These are phyloP conservation scores for Cucurbita moschata DNA, from an alignment of 306 rosid genomes.

Conservation along the genomic window DNA sequence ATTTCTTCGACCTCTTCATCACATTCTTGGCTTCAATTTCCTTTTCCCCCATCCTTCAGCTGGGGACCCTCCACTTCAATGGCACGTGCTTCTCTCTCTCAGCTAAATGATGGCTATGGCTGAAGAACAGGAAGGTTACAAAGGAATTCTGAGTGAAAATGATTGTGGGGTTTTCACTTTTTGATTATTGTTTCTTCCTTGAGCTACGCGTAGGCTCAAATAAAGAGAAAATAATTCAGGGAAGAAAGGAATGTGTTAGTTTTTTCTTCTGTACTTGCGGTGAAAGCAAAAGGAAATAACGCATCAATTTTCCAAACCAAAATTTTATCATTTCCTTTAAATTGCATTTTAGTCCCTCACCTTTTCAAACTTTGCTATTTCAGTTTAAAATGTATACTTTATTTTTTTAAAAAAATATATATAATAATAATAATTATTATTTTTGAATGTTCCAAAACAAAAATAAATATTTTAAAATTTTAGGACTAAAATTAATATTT, in stretches of 20 bases:
- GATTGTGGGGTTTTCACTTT: neutral
- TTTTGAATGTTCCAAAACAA: too few species aligned
- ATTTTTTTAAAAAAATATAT: too few species aligned
- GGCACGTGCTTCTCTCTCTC: neutral
- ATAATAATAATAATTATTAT: too few species aligned
- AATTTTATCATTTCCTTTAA: too few species aligned
- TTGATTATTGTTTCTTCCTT: neutral
- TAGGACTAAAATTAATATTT: too few species aligned
- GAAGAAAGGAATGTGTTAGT: neutral
- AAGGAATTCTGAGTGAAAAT: neutral
- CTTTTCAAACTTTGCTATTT: too few species aligned
- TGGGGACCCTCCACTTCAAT: neutral
- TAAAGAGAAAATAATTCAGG: neutral
- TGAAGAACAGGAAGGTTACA: neutral
- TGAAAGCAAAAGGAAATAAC: too few species aligned
- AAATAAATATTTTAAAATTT: too few species aligned
- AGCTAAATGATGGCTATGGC: neutral
- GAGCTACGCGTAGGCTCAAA: neutral
- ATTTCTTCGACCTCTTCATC: conserved; percentile 1
- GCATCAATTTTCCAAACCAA: too few species aligned
- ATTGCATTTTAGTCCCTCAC: too few species aligned
- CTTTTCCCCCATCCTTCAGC: neutral
- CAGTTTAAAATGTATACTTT: too few species aligned
- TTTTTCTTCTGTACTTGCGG: too few species aligned
- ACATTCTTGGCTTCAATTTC: neutral